Evolutionary conservation across 108 stramenopile species (phyloP).

Genomic region (Conticribra guillardii): DNA sequence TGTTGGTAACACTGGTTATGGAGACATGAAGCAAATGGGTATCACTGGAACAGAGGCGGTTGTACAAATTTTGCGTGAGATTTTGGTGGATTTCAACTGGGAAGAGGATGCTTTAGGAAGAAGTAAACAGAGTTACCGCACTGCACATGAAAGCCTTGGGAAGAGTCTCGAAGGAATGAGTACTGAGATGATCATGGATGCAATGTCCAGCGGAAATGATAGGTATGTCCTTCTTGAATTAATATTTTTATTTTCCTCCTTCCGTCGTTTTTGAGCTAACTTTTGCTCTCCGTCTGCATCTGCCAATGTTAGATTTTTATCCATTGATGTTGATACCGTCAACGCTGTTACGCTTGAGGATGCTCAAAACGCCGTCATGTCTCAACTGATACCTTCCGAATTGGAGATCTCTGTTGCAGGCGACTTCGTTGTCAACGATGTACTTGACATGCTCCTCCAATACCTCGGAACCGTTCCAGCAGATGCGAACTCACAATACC

Average conservation of each 20-base stretch:
- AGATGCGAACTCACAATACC: slow-evolving; percentile 74
- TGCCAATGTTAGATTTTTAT: slow-evolving; percentile 69
- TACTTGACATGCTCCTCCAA: slow-evolving; percentile 88
- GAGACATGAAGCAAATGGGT: slow-evolving; percentile 77
- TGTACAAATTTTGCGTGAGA: slow-evolving; percentile 92
- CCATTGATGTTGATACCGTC: slow-evolving; percentile 84
- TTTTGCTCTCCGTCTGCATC: slow-evolving; percentile 4
- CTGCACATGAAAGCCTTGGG: slow-evolving; percentile 81
- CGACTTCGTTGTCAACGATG: slow-evolving; percentile 93
- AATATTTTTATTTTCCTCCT: slow-evolving; percentile 8
- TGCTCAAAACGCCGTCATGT: slow-evolving; percentile 89
- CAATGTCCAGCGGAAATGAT: slow-evolving; percentile 72
- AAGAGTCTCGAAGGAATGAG: slow-evolving; percentile 89
- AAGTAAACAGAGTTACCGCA: slow-evolving; percentile 90
- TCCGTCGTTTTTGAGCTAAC: not conserved
- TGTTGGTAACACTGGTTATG: slow-evolving; percentile 87
- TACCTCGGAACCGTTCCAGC: slow-evolving; percentile 95
- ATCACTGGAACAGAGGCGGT: slow-evolving; percentile 95
- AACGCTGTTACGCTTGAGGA: slow-evolving; percentile 88
- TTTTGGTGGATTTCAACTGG: slow-evolving; percentile 94
- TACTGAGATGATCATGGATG: slow-evolving; percentile 84
- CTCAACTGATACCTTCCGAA: slow-evolving; percentile 84
- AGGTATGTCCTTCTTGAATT: slow-evolving; percentile 53
- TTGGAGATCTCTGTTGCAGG: slow-evolving; percentile 94
- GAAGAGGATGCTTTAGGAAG: slow-evolving; percentile 95